Evolutionary conservation across 1,284 basidiomycete species (phyloP).

Genomic region (Apiotrichum laibachii): DNA sequence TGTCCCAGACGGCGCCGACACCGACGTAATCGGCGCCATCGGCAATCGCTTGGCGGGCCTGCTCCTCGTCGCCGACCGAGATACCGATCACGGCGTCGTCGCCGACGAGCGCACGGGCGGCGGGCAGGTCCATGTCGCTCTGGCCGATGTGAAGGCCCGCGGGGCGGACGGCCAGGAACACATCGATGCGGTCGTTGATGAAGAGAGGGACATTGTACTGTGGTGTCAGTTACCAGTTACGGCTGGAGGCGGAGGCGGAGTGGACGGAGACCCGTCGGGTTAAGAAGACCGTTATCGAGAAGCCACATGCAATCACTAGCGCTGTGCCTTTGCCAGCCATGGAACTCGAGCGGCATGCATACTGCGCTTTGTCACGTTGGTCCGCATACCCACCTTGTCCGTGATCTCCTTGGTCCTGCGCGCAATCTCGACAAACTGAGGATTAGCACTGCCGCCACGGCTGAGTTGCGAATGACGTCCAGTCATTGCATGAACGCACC

Average conservation of each 20-base stretch:
- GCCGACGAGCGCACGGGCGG: constrained; percentile 71
- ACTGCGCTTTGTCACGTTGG: too few relatives aligned
- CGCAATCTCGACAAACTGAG: constrained; percentile 76
- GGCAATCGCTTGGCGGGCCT: constrained; percentile 58
- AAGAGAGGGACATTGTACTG: constrained; percentile 76
- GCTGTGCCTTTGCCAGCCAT: too few relatives aligned
- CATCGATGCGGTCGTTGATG: constrained; percentile 88
- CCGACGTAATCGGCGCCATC: constrained; percentile 78
- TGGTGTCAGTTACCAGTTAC: background rate
- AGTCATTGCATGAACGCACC: constrained; percentile 51
- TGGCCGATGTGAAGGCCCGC: constrained; percentile 89
- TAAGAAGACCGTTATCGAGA: too few relatives aligned
- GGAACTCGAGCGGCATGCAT: background rate
- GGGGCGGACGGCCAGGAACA: constrained; percentile 72
- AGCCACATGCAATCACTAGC: too few relatives aligned
- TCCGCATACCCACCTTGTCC: constrained; percentile 55
- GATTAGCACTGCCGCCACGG: background rate
- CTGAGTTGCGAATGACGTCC: background rate
- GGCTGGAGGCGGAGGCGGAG: too few relatives aligned
- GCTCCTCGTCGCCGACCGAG: constrained; percentile 68
- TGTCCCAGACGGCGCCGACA: constrained; percentile 75
- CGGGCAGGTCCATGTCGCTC: constrained; percentile 72
- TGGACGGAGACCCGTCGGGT: too few relatives aligned
- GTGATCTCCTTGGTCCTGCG: constrained; percentile 69
- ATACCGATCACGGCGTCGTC: constrained; percentile 72